A percentile compares a stretch with the other conserved stretches of the same genome.
Conservation (phyloP, 257 asterid genomes). For the Datura wrightii region DNA sequence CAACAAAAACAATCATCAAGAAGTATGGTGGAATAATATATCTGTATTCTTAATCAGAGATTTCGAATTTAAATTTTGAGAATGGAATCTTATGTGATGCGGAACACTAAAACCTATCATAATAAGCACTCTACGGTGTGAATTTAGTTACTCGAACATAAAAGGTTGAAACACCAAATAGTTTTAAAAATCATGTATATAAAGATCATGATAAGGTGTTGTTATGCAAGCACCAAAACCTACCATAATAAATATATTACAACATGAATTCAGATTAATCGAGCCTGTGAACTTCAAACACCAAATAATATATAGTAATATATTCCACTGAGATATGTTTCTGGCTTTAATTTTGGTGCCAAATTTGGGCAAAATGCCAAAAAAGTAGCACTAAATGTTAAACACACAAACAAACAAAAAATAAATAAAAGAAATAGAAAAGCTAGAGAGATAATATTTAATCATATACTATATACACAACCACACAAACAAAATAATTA, state of each 20-base stretch:
- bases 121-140: neutral
- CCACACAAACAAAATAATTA: neutral
- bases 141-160: neutral
- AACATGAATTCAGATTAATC: too few species aligned
- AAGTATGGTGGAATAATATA: neutral
- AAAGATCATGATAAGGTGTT: neutral
- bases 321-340: neutral
- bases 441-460: neutral
- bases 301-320: neutral
- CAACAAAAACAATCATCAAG: neutral
- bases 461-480: neutral
- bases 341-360: neutral
- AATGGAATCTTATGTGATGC: neutral
- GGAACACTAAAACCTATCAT: neutral
- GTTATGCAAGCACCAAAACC: neutral
- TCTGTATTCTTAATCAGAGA: fast-evolving
- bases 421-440: neutral
- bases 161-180: neutral
- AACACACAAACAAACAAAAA: neutral
- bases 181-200: too few species aligned
- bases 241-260: neutral
- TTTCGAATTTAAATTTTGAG: neutral
- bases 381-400: slow-evolving; percentile 13
- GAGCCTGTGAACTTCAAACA: neutral
- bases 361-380: slow-evolving; percentile 1